phyloP scores from a whole-genome alignment of 768 basidiomycete genomes.

The Rhodosporidiobolus odoratus region DNA sequence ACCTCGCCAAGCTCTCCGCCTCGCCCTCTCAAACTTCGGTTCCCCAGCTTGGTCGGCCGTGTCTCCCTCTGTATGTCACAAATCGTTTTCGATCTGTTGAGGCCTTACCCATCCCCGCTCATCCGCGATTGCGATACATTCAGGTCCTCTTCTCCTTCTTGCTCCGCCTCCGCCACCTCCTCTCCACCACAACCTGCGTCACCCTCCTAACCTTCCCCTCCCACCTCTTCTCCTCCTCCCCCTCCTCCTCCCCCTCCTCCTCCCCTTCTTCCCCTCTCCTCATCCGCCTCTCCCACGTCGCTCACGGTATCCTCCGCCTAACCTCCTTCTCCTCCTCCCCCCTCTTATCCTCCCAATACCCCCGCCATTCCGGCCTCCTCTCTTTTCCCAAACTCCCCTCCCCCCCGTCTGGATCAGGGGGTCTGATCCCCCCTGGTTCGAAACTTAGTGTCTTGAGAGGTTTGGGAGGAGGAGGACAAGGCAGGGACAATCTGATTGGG shows the following conservation, averaged over 20 bases:
- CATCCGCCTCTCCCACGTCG: conserved; percentile 32
- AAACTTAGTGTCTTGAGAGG: conserved; percentile 78
- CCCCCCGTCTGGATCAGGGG: neutral
- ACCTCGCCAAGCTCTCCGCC: conserved; percentile 39
- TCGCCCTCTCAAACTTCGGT: conserved; percentile 47
- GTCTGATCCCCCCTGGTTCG: conserved; percentile 68
- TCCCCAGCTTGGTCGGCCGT: conserved; percentile 44
- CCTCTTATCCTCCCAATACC: conserved; percentile 66
- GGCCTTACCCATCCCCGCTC: neutral
- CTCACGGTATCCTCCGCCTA: conserved; percentile 36
- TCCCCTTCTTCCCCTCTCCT: conserved; percentile 8
- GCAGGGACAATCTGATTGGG: conserved; percentile 92
- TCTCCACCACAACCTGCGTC: conserved; percentile 16
- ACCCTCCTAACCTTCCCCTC: conserved; percentile 35
- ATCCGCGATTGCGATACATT: too few species aligned
- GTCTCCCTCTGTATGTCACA: conserved; percentile 39
- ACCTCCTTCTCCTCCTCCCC: conserved; percentile 54
- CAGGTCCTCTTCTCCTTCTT: conserved; percentile 63
- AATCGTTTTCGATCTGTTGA: too few species aligned
- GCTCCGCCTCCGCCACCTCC: conserved; percentile 56
- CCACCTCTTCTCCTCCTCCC: conserved; percentile 44
- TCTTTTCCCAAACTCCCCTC: conserved; percentile 67
- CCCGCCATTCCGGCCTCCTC: conserved; percentile 78
- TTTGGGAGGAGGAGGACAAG: conserved; percentile 55
- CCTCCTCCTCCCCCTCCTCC: conserved; percentile 21